Base-by-base conservation (phyloP, 2,329 filamentous ascomycete genomes). In the Stemphylium lycopersici region DNA sequence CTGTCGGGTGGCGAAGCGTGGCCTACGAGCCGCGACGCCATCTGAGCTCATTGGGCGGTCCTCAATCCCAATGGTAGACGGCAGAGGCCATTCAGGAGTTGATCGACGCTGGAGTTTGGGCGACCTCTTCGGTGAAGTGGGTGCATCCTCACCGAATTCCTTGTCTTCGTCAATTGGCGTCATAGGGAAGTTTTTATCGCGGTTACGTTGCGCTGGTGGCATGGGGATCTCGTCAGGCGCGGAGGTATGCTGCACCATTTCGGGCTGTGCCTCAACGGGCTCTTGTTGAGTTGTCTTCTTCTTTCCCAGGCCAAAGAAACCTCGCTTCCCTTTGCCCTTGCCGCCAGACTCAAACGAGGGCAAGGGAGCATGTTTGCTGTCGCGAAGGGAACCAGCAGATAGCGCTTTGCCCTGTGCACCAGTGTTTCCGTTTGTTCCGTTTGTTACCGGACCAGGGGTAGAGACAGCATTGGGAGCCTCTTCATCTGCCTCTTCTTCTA, bases 251-350 rank as follows among this genome's bases (percentile, higher is more conserved):
- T 74, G 37, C 68, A 61, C 38, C 31, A 42, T 29, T 6, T 48
- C 41, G 16, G 50, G 18, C 31, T 79, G 76, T 76, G 66, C 37
- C 73, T 74, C 34, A 69, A 61, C 31, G 15, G 40, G 37, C n/a
- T 56, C 44, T 11, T 50, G 15, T 20, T 79, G 76, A 76, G 67
- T 29, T 3, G 40, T 22, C 70, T 86, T 89, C 73, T 83, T 88
- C 49, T 89, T 86, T 33, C 86, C 84, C n/a, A 91, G 52, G 76
- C 81, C 70, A 50, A 79, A 77, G 60, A 79, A 76, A 15, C 71
- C 68, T 13, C 77, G 76, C 57, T 78, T 79, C 50, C 72, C 66
- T 57, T 78, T 78, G 20, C 70, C 55, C 43, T 72, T 75, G 39
- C 68, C 68, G 8, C 66, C 67, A n/a, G 66, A 49, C 52, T 66